Evolutionary conservation across 164 flowering plant species (phyloP).

Genomic region (Magnolia changhungtana): DNA sequence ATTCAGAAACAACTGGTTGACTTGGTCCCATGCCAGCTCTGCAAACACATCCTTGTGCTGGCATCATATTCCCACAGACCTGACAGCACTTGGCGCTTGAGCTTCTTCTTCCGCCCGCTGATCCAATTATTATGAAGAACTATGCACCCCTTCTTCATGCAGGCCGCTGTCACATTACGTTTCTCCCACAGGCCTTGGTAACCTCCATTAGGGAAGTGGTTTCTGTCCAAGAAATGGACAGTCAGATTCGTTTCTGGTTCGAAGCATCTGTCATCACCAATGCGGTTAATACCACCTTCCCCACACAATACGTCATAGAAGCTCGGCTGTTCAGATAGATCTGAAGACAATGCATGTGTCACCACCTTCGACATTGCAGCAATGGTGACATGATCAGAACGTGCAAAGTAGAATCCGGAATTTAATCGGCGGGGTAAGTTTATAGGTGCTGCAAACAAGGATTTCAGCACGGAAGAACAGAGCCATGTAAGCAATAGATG

Average conservation of each 20-base stretch:
- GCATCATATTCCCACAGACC: slow-evolving; percentile 83
- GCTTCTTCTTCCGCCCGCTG: slow-evolving; percentile 72
- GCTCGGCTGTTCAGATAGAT: slow-evolving; percentile 93
- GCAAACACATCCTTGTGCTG: slow-evolving; percentile 69
- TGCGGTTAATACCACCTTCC: slow-evolving; percentile 61
- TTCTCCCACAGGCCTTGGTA: slow-evolving; percentile 70
- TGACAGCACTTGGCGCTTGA: slow-evolving; percentile 67
- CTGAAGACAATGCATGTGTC: slow-evolving; percentile 75
- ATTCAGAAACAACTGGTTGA: slow-evolving; percentile 23
- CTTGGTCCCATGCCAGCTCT: slow-evolving; percentile 30
- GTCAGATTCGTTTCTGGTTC: slow-evolving; percentile 83
- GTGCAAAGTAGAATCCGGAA: slow-evolving; percentile 94
- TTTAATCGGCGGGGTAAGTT: slow-evolving; percentile 84
- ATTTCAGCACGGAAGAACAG: background rate
- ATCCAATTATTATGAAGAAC: slow-evolving; percentile 92
- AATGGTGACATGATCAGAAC: slow-evolving; percentile 61
- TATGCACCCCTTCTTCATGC: slow-evolving; percentile 59
- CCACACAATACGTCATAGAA: slow-evolving; percentile 93
- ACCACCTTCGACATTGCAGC: slow-evolving; percentile 86
- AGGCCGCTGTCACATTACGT: slow-evolving; percentile 47
- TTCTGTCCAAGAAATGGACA: slow-evolving; percentile 70
- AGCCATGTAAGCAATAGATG: background rate
- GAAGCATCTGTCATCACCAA: slow-evolving; percentile 59
- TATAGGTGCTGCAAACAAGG: slow-evolving; percentile 56
- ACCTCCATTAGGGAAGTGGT: slow-evolving; percentile 93